phyloP scores from a whole-genome alignment of 371 early-diverging fungal genomes.

The Dentiscutata heterogama region DNA sequence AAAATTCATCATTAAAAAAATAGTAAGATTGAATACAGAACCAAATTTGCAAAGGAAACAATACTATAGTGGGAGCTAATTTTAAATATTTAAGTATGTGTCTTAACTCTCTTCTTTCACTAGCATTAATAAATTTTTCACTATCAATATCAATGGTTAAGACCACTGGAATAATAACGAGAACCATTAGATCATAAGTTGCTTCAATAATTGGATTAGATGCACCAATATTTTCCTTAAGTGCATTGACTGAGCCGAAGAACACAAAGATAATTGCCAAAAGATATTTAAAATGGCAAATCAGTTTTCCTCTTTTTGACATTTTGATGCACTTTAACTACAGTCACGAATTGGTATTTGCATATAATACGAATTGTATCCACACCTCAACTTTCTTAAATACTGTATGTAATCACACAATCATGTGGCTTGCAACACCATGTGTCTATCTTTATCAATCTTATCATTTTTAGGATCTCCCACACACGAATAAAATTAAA shows the following conservation, averaged over 20 bases:
- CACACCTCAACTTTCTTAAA: too few species aligned
- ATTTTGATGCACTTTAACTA: too few species aligned
- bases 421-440: too few species aligned
- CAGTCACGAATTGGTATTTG: too few species aligned
- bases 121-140: background rate
- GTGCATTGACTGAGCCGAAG: constrained; percentile 1
- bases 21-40: background rate
- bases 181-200: constrained; percentile 6
- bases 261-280: background rate
- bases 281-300: background rate
- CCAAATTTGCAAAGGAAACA: background rate
- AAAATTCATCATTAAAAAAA: constrained; percentile 1
- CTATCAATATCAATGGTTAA: background rate
- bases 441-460: too few species aligned
- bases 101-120: too few species aligned
- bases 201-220: background rate
- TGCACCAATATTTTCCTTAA: background rate
- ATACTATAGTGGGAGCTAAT: background rate
- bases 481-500: too few species aligned
- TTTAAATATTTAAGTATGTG: background rate
- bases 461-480: too few species aligned
- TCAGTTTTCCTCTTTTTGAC: too few species aligned
- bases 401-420: too few species aligned
- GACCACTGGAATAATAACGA: background rate
- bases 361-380: too few species aligned